These are phyloP conservation scores for Porcisia deanei DNA, from an alignment of 208 protist genomes.

Conservation along the genomic window DNA sequence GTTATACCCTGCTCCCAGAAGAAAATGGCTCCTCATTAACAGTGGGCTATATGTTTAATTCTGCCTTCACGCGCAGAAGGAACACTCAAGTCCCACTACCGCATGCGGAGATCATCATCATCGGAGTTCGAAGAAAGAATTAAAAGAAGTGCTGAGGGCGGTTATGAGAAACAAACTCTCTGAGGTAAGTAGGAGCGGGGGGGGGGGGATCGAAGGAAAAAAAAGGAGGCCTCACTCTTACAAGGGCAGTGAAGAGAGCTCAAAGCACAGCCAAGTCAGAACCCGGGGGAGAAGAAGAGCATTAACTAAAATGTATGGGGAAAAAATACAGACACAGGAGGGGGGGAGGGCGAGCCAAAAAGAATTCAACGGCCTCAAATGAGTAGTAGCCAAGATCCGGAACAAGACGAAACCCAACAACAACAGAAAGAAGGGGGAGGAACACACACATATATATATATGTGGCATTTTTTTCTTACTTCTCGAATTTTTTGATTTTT, in stretches of 20 bases:
- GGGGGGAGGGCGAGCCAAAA: neutral
- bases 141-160: too few relatives aligned
- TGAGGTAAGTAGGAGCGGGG: too few relatives aligned
- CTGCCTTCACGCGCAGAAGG: too few relatives aligned
- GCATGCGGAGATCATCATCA: too few relatives aligned
- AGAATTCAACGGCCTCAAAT: too few relatives aligned
- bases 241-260: neutral
- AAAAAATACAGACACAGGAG: neutral
- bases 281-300: neutral
- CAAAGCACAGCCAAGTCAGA: neutral
- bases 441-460: neutral
- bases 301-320: neutral
- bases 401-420: neutral
- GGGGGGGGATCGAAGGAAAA: neutral
- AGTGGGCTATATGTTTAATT: too few relatives aligned
- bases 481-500: neutral
- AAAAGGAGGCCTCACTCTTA: neutral
- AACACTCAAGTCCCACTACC: too few relatives aligned
- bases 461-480: neutral
- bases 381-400: neutral
- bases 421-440: neutral
- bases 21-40: too few relatives aligned
- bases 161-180: too few relatives aligned
- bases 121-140: too few relatives aligned
- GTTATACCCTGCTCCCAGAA: neutral